Evolutionary conservation across 2,329 filamentous ascomycete species (phyloP).

Genomic region (Calonectria pauciramosa): DNA sequence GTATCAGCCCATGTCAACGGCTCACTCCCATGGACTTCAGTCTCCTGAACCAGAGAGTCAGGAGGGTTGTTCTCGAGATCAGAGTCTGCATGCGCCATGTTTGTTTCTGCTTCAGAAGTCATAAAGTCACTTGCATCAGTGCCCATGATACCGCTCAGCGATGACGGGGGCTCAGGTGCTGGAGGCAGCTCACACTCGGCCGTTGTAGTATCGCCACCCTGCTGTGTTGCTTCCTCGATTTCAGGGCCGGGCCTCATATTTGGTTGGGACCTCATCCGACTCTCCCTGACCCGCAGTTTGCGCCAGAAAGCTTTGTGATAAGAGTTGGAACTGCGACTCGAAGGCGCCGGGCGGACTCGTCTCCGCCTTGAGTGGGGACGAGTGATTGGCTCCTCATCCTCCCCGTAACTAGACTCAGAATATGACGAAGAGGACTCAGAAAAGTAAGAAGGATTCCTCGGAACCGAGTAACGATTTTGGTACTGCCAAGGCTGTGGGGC

Average conservation of each 20-base stretch:
- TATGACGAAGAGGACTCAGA: not conserved
- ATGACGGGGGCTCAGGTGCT: not conserved
- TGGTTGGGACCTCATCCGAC: not conserved
- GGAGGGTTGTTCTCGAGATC: not conserved
- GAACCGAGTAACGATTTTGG: no score
- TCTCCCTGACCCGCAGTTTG: not conserved
- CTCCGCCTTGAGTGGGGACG: not conserved
- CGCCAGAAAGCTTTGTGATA: not conserved
- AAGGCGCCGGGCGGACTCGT: not conserved
- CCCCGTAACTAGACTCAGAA: not conserved
- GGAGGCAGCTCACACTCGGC: not conserved
- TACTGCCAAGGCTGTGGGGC: not conserved
- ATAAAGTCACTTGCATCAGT: not conserved
- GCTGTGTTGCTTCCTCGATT: not conserved
- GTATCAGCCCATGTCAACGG: not conserved
- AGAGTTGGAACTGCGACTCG: not conserved
- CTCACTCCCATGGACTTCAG: not conserved
- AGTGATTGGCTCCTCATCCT: not conserved
- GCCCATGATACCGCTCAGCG: not conserved
- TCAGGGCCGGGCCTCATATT: not conserved
- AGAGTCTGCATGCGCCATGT: not conserved
- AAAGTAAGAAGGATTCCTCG: no score
- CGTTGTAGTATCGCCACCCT: not conserved
- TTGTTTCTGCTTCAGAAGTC: not conserved
- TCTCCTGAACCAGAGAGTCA: not conserved